Evolutionary conservation across 2,329 filamentous ascomycete species (phyloP).

Genomic region (Colletotrichum gloeosporioides): DNA sequence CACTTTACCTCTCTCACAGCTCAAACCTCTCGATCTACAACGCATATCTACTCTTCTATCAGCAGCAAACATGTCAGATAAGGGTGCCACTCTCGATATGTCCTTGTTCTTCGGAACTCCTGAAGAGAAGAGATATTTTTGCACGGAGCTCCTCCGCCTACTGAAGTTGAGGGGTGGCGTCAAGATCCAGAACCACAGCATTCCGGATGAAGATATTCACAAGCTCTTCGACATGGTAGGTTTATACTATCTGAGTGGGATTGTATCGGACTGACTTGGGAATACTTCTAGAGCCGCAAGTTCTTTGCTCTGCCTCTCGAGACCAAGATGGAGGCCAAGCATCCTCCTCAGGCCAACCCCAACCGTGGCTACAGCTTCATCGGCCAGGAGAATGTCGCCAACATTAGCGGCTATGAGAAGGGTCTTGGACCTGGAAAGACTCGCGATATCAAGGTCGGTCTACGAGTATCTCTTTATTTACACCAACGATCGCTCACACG

Average conservation of each 20-base stretch:
- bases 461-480: no score
- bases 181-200: conserved; percentile 30
- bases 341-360: conserved; percentile 31
- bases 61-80: neutral
- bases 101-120: conserved; percentile 32
- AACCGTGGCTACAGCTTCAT: conserved; percentile 35
- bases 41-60: neutral
- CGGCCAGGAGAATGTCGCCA: conserved; percentile 31
- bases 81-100: conserved; percentile 28
- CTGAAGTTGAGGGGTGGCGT: conserved; percentile 24
- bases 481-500: neutral
- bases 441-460: conserved; percentile 6
- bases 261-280: neutral
- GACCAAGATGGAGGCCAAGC: conserved; percentile 32
- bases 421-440: neutral
- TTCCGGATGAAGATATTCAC: conserved; percentile 26
- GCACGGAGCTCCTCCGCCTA: conserved; percentile 25
- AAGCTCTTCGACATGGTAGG: conserved; percentile 25
- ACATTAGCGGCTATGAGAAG: conserved; percentile 29
- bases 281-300: neutral
- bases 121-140: conserved; percentile 28
- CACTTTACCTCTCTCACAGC: neutral
- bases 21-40: accelerated
- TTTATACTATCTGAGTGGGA: accelerated
- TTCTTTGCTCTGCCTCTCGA: conserved; percentile 27